A percentile compares a stretch with the other conserved stretches of the same genome.
phyloP scores from a whole-genome alignment of 768 basidiomycete species.

The Phylloporus scabripes region DNA sequence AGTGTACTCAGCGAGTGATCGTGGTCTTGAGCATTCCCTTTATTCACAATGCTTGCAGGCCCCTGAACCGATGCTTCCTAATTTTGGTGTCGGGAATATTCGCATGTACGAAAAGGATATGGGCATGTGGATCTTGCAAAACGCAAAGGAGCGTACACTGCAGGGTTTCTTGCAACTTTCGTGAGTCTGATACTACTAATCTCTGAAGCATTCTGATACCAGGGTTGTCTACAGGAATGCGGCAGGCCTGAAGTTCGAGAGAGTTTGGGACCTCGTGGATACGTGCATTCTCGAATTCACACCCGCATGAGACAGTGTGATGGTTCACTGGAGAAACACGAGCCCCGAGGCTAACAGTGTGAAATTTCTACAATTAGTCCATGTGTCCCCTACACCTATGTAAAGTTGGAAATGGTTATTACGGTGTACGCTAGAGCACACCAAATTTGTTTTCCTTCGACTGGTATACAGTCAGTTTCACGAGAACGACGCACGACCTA shows the following conservation, averaged over 20 bases:
- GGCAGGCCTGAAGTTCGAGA: conserved; percentile 28
- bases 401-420: too few species aligned
- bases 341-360: too few species aligned
- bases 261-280: conserved; percentile 29
- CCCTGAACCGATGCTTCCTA: conserved; percentile 37
- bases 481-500: too few species aligned
- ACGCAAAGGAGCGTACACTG: conserved; percentile 32
- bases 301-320: conserved; percentile 9
- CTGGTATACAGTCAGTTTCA: too few species aligned
- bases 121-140: conserved; percentile 27
- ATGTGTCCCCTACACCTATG: too few species aligned
- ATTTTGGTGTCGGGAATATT: conserved; percentile 29
- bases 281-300: conserved; percentile 23
- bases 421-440: too few species aligned
- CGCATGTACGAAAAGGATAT: conserved; percentile 29
- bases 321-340: neutral
- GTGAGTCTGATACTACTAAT: conserved; percentile 13
- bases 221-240: conserved; percentile 8
- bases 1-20: neutral
- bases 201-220: conserved; percentile 2
- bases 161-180: conserved; percentile 24
- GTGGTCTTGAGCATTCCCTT: neutral
- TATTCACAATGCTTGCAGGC: conserved; percentile 19
- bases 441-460: too few species aligned
- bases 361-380: too few species aligned